phyloP scores from a whole-genome alignment of 331 rosid species.

The Cydonia oblonga region DNA sequence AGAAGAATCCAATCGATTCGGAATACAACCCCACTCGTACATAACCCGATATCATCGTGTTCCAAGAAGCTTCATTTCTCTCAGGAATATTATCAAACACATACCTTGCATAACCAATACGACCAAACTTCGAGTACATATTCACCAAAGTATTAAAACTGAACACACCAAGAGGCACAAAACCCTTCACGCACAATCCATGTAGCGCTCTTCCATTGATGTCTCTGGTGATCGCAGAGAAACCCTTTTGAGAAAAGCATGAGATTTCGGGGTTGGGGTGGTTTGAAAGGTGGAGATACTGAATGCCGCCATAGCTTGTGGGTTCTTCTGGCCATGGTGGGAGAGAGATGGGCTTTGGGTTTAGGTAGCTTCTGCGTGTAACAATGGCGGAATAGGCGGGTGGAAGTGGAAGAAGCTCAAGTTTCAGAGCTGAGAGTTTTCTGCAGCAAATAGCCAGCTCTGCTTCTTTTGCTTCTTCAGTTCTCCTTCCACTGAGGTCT shows the following conservation, averaged over 20 bases:
- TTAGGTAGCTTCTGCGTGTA: slow-evolving; percentile 13
- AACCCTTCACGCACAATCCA: slow-evolving; percentile 48
- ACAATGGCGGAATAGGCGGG: not conserved
- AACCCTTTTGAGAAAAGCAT: slow-evolving; percentile 56
- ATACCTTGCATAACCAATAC: slow-evolving; percentile 35
- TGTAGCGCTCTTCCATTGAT: slow-evolving; percentile 56
- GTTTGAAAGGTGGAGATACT: slow-evolving; percentile 18
- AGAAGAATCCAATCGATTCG: slow-evolving; percentile 49
- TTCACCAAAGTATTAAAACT: slow-evolving; percentile 53
- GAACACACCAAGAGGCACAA: slow-evolving; percentile 38
- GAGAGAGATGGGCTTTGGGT: slow-evolving; percentile 11
- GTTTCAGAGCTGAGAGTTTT: slow-evolving; percentile 23
- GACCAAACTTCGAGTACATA: slow-evolving; percentile 64
- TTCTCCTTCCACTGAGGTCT: not conserved
- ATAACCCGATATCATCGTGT: slow-evolving; percentile 70
- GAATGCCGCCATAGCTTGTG: slow-evolving; percentile 20
- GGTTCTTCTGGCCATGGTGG: slow-evolving; percentile 33
- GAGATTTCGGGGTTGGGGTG: slow-evolving; percentile 60
- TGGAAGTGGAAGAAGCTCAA: slow-evolving; percentile 11
- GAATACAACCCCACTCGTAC: slow-evolving; percentile 45
- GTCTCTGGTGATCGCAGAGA: slow-evolving; percentile 52
- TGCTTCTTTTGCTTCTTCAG: not conserved
- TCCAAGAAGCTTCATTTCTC: slow-evolving; percentile 86
- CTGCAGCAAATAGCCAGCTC: slow-evolving; percentile 35
- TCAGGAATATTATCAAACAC: slow-evolving; percentile 51